Base-by-base conservation (phyloP, 106 monocot genomes). In the Iris macrosiphon region DNA sequence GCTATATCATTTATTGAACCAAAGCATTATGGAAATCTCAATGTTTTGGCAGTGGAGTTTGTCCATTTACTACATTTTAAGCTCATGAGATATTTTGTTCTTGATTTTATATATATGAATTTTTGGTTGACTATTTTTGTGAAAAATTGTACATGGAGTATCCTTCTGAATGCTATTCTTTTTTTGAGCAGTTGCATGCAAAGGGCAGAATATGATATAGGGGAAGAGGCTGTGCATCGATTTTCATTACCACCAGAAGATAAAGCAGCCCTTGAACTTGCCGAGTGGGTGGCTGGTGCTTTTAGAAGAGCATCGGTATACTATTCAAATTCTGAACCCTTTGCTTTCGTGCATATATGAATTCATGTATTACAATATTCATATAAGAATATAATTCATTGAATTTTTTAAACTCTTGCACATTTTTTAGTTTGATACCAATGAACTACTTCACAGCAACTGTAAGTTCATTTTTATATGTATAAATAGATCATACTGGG, bases 241-340 rank as follows among this genome's bases (percentile, higher is more conserved):
- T 96, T 96, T 74, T 82, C 85, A 40, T 82, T 96, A 55, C 72
- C 89, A 62, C 68, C 78, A 24, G 95, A 96, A 75, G 95, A 96
- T 67, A 89, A 82, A 75, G 81, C 79, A 21, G 74, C 74, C 49
- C 85, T 96, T 71, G 74, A 86, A 63, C 82, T 96, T 61, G 70
- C 68, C 28, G 89, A 80, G 77, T 96, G 95, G 95, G 79, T 82
- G 29, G 75, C 88, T 52, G 67, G 79, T 66, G 59, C 85, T 45
- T 82, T 74, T 52, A 73, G 27, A 52, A 96, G 68, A 75, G 73
- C 40, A 19, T 72, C 78, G 75, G 79, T 87, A 75, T 54, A 43
- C 62, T 28, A 13, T 19, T 60, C 13, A 40, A 51, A 1, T 42
- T 68, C 25, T 40, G 1, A 26, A 16, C 34, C 24, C 26, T 18